Conservation (phyloP, 2,329 filamentous ascomycete genomes). For the Xylaria digitata region DNA sequence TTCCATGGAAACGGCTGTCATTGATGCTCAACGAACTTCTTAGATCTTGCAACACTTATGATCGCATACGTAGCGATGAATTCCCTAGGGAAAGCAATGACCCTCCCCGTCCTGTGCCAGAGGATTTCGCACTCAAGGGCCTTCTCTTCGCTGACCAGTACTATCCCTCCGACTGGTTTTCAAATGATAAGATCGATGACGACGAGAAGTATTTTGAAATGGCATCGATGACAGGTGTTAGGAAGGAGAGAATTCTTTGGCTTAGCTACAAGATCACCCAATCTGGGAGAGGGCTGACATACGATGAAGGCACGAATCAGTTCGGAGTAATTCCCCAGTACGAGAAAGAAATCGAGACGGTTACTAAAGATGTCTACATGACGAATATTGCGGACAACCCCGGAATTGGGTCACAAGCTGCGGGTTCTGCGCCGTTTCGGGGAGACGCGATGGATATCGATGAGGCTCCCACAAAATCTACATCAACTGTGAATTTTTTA, state of each 20-base stretch:
- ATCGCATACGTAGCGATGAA: slow-evolving; percentile 54
- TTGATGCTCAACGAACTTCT: slow-evolving; percentile 55
- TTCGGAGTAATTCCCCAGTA: slow-evolving; percentile 57
- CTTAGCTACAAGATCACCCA: slow-evolving; percentile 62
- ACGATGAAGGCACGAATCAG: slow-evolving; percentile 51
- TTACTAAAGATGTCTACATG: too few relatives aligned
- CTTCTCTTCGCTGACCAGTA: slow-evolving; percentile 70
- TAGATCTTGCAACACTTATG: slow-evolving; percentile 46
- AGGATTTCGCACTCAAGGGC: slow-evolving; percentile 75
- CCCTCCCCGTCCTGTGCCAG: slow-evolving; percentile 68
- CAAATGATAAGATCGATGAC: slow-evolving; percentile 69
- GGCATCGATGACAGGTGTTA: slow-evolving; percentile 66
- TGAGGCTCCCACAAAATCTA: slow-evolving; percentile 1
- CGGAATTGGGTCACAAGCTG: too few relatives aligned
- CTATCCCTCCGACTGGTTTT: slow-evolving; percentile 70
- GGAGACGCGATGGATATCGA: slow-evolving; percentile 34
- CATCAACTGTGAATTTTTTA: not conserved
- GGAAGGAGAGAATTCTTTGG: slow-evolving; percentile 70
- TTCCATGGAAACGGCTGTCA: slow-evolving; percentile 66
- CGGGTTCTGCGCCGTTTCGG: too few relatives aligned
- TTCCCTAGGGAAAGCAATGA: slow-evolving; percentile 62
- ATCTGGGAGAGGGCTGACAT: slow-evolving; percentile 58
- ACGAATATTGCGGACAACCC: too few relatives aligned
- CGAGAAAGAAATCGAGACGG: slow-evolving; percentile 53
- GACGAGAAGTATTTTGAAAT: slow-evolving; percentile 74